phyloP scores from a whole-genome alignment of 1,284 basidiomycete genomes.

The Tranzscheliella williamsii region DNA sequence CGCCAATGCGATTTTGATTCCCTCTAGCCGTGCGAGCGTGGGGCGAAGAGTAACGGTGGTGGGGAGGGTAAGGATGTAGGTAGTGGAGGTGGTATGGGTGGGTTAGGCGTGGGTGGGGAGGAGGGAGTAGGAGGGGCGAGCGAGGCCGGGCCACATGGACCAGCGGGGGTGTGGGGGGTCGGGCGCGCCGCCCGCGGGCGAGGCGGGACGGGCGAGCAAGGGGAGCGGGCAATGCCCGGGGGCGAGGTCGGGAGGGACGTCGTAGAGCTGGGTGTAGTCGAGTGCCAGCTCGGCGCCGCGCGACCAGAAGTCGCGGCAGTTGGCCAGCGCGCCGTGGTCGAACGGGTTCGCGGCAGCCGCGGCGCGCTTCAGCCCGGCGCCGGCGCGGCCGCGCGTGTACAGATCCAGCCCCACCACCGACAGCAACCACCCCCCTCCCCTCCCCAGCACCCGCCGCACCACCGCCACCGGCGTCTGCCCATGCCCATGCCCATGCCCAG shows the following conservation, averaged over 20 bases:
- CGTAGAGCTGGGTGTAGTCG: constrained; percentile 85
- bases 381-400: constrained; percentile 86
- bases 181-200: too few species aligned
- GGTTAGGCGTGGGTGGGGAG: too few species aligned
- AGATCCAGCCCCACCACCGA: constrained; percentile 87
- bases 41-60: too few species aligned
- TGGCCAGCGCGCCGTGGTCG: constrained; percentile 78
- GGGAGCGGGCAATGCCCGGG: constrained; percentile 19
- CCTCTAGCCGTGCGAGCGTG: too few species aligned
- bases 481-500: constrained; percentile 1
- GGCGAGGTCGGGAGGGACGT: constrained; percentile 65
- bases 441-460: constrained; percentile 3
- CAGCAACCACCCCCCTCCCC: constrained; percentile 70
- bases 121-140: too few species aligned
- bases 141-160: too few species aligned
- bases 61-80: too few species aligned
- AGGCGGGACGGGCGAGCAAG: constrained; percentile 11
- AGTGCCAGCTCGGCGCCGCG: constrained; percentile 80
- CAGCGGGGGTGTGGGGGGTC: too few species aligned
- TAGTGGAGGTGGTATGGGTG: too few species aligned
- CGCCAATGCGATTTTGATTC: too few species aligned
- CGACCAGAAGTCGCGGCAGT: constrained; percentile 94
- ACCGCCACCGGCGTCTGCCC: constrained; percentile 7
- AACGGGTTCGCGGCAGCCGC: constrained; percentile 84
- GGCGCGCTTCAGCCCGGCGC: constrained; percentile 72